These are phyloP conservation scores for Datura wrightii DNA, from an alignment of 257 asterid species.

Conservation along the genomic window DNA sequence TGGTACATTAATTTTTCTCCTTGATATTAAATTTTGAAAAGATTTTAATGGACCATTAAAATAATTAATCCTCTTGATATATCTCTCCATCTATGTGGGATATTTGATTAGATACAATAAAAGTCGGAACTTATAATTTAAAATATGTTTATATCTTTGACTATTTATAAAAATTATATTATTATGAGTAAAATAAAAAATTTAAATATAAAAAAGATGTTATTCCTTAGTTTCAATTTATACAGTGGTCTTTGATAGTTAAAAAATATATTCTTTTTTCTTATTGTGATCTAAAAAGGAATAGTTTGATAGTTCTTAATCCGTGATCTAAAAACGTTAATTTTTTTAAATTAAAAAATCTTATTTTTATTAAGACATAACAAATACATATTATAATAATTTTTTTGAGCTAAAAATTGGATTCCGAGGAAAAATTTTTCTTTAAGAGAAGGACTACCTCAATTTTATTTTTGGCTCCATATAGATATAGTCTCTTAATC, in stretches of 20 bases:
- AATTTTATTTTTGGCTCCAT: background rate
- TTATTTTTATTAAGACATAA: background rate
- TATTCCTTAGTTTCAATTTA: too few relatives aligned
- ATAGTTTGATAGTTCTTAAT: too few relatives aligned
- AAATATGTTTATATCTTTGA: too few relatives aligned
- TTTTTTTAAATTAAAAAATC: background rate
- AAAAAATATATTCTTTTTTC: too few relatives aligned
- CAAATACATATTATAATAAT: background rate
- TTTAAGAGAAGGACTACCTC: background rate
- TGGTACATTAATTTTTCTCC: background rate
- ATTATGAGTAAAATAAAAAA: too few relatives aligned
- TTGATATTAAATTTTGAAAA: background rate
- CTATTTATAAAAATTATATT: too few relatives aligned
- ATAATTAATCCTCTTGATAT: background rate
- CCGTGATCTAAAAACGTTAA: background rate
- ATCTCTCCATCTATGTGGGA: background rate
- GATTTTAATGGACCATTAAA: background rate
- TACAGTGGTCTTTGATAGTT: background rate
- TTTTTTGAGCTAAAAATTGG: background rate
- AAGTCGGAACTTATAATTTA: background rate
- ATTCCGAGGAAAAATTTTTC: background rate
- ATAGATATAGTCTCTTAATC: background rate
- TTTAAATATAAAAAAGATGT: too few relatives aligned
- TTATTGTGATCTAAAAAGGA: too few relatives aligned
- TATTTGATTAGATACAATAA: background rate